Evolutionary conservation across 2,329 filamentous ascomycete genomes (phyloP), one percentile per base, ranked within the genome.

Genomic region (Pseudogymnoascus sp.): DNA sequence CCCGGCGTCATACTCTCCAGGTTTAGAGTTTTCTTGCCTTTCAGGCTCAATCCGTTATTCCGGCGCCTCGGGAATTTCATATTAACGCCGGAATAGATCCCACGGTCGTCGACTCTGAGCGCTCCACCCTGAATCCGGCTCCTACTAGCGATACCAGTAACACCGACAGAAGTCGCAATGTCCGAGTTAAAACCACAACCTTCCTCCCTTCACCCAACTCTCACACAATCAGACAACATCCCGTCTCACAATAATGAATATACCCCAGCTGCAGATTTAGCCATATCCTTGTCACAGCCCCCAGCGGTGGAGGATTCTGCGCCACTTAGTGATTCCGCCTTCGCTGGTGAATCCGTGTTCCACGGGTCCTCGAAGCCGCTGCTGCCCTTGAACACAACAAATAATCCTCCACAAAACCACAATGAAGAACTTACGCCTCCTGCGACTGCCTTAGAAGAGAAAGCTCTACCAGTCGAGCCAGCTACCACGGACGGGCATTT

Each of bases 301-400:
- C 50, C 19, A 33, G 50, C 50, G 50, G 50, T 33, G 50, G 33
- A 57, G n/a, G 10, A 4, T 21, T 57, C 50, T 33, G 50, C 28
- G 17, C 50, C 50, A 33, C 31, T 33, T 33, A 71, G 47, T 44
- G 38, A 66, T 65, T 68, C 72, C 33, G 70, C 70, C 21, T 68
- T 69, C 26, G 68, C 74, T 64, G 75, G 75, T 66, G 74, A 76
- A 36, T 73, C 74, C 17, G 72, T 78, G 53, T 74, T 78, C 44
- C 76, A 75, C 65, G 77, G 78, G 64, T 75, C 78, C 76, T 75
- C 74, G 62, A 70, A 72, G 40, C 74, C 78, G 65, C 74, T 79
- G 72, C 75, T 76, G 64, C 73, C 77, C 17, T 72, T 77, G 38
- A 75, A 76, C 64, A 72, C 75, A 35, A 69, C 74, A 47, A 71